These are phyloP conservation scores for Prunus mume DNA, from an alignment of 306 rosid genomes.

Conservation along the genomic window DNA sequence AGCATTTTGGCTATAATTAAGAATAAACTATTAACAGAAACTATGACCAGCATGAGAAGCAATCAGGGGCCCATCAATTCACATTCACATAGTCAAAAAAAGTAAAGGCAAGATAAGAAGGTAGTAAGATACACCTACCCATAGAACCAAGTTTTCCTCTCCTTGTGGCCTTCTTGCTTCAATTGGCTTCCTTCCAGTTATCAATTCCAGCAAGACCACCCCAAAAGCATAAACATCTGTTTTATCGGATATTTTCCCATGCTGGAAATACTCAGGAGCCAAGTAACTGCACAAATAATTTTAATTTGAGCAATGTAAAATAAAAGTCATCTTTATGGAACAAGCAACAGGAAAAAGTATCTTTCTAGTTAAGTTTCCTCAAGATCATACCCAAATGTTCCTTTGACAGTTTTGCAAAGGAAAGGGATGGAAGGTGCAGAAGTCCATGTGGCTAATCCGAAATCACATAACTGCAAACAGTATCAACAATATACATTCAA, in stretches of 20 bases:
- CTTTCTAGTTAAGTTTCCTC: slow-evolving; percentile 2
- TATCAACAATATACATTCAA: slow-evolving; percentile 10
- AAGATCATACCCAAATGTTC: slow-evolving; percentile 88
- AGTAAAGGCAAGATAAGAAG: slow-evolving; percentile 6
- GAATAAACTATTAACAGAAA: slow-evolving; percentile 7
- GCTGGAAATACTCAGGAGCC: slow-evolving; percentile 99
- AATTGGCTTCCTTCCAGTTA: slow-evolving; percentile 91
- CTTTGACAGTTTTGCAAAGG: slow-evolving; percentile 97
- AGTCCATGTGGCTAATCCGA: slow-evolving; percentile 98
- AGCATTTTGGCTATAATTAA: slow-evolving; percentile 2
- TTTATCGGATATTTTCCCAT: slow-evolving; percentile 92
- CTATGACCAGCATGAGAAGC: slow-evolving; percentile 1
- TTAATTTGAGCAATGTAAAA: neutral
- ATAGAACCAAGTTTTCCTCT: slow-evolving; percentile 87
- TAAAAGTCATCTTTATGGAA: neutral
- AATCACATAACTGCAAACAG: slow-evolving; percentile 73
- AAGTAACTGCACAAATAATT: slow-evolving; percentile 53
- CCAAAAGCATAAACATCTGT: slow-evolving; percentile 96
- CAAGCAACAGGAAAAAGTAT: slow-evolving; percentile 1
- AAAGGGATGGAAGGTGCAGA: slow-evolving; percentile 94
- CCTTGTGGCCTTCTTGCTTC: slow-evolving; percentile 71
- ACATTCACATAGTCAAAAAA: slow-evolving; percentile 6
- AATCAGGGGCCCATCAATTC: slow-evolving; percentile 12
- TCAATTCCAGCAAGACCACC: slow-evolving; percentile 85
- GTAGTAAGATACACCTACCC: slow-evolving; percentile 58